Conservation (phyloP, 2,329 filamentous ascomycete species). For the Samsoniella hepiali region DNA sequence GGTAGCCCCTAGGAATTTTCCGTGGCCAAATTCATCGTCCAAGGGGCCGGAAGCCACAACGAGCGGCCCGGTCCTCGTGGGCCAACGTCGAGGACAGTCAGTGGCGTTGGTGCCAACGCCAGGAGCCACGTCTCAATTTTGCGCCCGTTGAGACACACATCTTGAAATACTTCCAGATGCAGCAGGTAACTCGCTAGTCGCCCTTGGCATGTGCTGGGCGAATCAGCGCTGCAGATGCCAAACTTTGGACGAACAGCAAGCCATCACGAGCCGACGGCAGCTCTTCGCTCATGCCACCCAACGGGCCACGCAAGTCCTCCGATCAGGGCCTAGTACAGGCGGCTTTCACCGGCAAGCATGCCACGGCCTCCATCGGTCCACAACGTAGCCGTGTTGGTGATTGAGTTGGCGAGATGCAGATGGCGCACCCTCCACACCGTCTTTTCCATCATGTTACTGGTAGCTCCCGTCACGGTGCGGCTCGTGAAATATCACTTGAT, state of each 20-base stretch:
- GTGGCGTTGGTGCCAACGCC: neutral
- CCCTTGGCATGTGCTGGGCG: neutral
- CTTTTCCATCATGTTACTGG: neutral
- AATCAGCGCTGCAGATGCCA: neutral
- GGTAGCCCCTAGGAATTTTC: neutral
- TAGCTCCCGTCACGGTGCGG: neutral
- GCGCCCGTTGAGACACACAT: neutral
- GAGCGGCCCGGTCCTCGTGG: neutral
- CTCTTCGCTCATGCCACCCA: neutral
- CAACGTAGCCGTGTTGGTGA: conserved; percentile 11
- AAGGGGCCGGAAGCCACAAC: neutral
- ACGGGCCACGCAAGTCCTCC: neutral
- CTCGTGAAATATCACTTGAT: neutral
- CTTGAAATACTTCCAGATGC: neutral
- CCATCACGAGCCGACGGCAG: neutral
- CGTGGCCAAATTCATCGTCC: neutral
- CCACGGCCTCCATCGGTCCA: conserved; percentile 1
- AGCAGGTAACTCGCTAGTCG: neutral
- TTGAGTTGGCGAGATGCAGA: conserved; percentile 8
- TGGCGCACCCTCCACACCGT: conserved; percentile 14
- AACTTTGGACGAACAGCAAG: neutral
- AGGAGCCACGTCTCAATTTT: neutral
- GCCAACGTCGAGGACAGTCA: neutral
- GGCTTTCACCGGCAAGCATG: neutral
- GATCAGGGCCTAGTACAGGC: neutral